Evolutionary conservation across 164 flowering plant genomes (phyloP).

Genomic region (Amborella trichopoda): DNA sequence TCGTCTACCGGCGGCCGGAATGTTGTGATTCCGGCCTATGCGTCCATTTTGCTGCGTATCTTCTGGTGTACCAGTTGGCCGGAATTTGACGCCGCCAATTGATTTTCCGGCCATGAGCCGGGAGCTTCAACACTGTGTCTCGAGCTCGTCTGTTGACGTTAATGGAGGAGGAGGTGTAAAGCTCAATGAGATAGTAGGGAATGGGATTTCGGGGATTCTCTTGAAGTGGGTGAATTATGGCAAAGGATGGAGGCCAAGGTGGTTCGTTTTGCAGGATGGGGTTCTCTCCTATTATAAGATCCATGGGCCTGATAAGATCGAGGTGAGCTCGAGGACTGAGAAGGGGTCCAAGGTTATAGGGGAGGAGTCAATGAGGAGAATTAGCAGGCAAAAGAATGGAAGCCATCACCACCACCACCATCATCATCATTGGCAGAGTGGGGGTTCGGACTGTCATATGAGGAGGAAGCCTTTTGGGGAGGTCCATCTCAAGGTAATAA

Average conservation of each 20-base stretch:
- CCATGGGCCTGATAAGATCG: conserved; percentile 81
- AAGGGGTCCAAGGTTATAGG: conserved; percentile 80
- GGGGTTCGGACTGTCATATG: conserved; percentile 2
- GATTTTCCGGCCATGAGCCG: neutral
- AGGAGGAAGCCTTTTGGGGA: conserved; percentile 71
- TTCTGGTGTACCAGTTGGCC: conserved; percentile 6
- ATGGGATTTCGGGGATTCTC: conserved; percentile 63
- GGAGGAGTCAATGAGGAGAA: conserved; percentile 46
- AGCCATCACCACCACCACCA: conserved; percentile 4
- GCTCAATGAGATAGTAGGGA: conserved; percentile 67
- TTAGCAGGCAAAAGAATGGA: conserved; percentile 20
- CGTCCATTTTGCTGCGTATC: conserved; percentile 26
- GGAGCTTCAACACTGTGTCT: neutral
- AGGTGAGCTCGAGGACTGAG: conserved; percentile 51
- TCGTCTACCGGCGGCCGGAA: too few species aligned
- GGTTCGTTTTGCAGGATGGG: conserved; percentile 67
- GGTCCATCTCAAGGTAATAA: conserved; percentile 42
- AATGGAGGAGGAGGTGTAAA: conserved; percentile 20
- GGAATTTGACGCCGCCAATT: conserved; percentile 3
- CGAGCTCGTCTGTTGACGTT: neutral
- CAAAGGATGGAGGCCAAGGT: conserved; percentile 86
- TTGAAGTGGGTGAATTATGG: conserved; percentile 99
- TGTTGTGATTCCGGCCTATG: too few species aligned
- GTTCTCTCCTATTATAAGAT: conserved; percentile 59
- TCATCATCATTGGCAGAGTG: neutral